Conservation (phyloP, 164 flowering plant genomes). For the Paratinospora sagittata region DNA sequence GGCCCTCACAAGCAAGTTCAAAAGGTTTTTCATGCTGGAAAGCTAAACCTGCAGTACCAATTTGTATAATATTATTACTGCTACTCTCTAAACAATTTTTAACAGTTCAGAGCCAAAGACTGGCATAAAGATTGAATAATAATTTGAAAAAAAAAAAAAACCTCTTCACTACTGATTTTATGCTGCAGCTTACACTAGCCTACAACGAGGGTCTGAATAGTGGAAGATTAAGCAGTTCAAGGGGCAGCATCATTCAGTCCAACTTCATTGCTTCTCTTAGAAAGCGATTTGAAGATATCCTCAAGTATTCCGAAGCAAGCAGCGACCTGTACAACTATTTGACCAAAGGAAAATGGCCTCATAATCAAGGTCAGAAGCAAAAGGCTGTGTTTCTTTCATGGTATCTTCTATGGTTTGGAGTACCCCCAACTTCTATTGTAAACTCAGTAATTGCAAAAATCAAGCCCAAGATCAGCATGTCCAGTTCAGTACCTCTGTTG, state of each 20-base stretch:
- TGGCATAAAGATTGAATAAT: too few species aligned
- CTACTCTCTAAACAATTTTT: neutral
- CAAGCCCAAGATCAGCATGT: conserved; percentile 24
- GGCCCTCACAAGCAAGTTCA: too few species aligned
- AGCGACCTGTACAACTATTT: conserved; percentile 41
- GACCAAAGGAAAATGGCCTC: conserved; percentile 58
- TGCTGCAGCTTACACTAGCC: conserved; percentile 68
- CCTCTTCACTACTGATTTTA: neutral
- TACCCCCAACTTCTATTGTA: conserved; percentile 50
- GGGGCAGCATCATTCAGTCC: conserved; percentile 65
- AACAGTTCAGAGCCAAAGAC: neutral
- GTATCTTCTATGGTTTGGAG: conserved; percentile 76
- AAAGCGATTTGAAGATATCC: conserved; percentile 68
- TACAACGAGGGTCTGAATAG: conserved; percentile 62
- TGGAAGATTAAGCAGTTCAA: conserved; percentile 51
- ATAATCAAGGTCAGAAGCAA: conserved; percentile 14
- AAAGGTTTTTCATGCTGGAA: too few species aligned
- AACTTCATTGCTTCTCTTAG: conserved; percentile 61
- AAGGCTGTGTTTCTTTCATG: conserved; percentile 45
- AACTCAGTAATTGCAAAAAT: conserved; percentile 43
- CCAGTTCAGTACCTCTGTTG: conserved; percentile 60
- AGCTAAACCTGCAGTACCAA: too few species aligned
- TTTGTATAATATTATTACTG: too few species aligned
- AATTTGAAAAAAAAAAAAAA: too few species aligned
- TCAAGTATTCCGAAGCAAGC: conserved; percentile 28